Evolutionary conservation across 192 early-diverging fungal species (phyloP).

Genomic region (Funneliformis mosseae): DNA sequence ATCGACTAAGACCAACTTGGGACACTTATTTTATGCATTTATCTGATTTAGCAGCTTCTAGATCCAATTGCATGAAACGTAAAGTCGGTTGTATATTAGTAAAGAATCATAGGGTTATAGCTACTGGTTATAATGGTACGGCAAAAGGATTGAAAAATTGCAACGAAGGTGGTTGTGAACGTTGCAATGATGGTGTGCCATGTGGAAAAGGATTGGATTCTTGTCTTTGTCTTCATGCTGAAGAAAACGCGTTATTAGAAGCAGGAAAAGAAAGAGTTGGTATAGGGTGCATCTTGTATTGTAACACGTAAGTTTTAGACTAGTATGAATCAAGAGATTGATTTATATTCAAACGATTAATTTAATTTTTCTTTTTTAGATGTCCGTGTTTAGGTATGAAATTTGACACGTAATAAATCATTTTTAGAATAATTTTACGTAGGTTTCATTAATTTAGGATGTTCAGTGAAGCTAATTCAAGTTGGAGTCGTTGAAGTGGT

Average conservation of each 20-base stretch:
- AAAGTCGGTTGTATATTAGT: constrained; percentile 94
- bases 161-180: constrained; percentile 89
- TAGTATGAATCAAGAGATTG: not conserved
- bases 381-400: constrained; percentile 71
- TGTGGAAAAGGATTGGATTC: constrained; percentile 80
- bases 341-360: not conserved
- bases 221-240: constrained; percentile 97
- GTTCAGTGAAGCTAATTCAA: constrained; percentile 97
- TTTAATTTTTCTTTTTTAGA: constrained; percentile 30
- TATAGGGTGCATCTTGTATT: constrained; percentile 81
- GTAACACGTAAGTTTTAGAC: constrained; percentile 76
- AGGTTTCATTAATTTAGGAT: constrained; percentile 62
- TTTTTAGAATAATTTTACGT: constrained; percentile 18
- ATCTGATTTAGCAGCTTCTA: constrained; percentile 84
- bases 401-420: not conserved
- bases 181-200: constrained; percentile 86
- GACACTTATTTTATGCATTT: constrained; percentile 98
- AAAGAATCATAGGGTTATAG: constrained; percentile 84
- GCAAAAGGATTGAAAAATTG: constrained; percentile 92
- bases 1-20: constrained; percentile 88
- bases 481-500: constrained; percentile 91
- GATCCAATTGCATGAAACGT: constrained; percentile 99
- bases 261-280: constrained; percentile 91
- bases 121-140: constrained; percentile 99
- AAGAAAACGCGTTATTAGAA: constrained; percentile 98